Conservation (phyloP, 2,329 filamentous ascomycete species). For the Paraphaeosphaeria minitans region DNA sequence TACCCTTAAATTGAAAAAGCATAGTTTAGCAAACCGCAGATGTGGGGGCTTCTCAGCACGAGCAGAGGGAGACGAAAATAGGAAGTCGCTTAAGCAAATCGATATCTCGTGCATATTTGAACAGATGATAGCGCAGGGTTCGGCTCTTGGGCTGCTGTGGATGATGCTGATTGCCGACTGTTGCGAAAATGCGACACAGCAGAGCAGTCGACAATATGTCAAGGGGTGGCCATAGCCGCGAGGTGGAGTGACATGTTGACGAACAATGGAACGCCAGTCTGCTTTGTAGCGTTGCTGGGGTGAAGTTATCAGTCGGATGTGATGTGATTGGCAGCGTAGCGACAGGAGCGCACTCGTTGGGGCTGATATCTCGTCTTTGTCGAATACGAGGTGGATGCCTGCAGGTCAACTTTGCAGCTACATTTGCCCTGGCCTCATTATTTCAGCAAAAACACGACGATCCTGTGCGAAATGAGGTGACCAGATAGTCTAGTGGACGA, state of each 20-base stretch:
- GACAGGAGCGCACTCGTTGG: neutral
- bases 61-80: conserved; percentile 17
- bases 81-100: conserved; percentile 20
- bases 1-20: conserved; percentile 12
- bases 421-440: neutral
- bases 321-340: neutral
- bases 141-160: neutral
- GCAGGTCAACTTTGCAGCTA: neutral
- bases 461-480: too few relatives aligned
- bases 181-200: neutral
- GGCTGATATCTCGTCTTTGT: neutral
- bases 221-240: neutral
- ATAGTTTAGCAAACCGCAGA: conserved; percentile 9
- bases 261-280: neutral
- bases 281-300: neutral
- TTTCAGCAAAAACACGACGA: too few relatives aligned
- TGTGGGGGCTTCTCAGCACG: conserved; percentile 6
- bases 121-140: conserved; percentile 8
- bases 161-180: neutral
- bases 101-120: conserved; percentile 30
- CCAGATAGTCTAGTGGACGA: neutral
- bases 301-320: neutral
- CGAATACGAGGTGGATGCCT: neutral
- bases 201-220: neutral
- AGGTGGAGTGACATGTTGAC: neutral